Conservation (phyloP, 257 asterid species). For the Ilex aquifolium region DNA sequence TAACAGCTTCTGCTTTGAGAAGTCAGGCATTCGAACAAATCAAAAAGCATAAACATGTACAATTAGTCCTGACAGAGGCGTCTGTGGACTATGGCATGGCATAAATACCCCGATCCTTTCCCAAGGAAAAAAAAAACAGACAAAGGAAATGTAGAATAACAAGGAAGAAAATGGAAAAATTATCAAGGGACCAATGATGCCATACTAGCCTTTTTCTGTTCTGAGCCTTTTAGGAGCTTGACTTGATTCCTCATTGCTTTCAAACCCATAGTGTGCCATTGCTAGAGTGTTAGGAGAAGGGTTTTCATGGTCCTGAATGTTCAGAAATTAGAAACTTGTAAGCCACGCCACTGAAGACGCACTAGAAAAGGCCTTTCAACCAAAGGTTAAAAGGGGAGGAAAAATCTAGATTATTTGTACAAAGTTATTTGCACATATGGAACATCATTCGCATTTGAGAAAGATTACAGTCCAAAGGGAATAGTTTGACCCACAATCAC, state of each 20-base stretch:
- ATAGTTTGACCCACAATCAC: too few relatives aligned
- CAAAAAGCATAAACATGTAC: neutral
- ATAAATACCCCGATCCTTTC: too few relatives aligned
- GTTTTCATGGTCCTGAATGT: slow-evolving; percentile 19
- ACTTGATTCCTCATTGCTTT: slow-evolving; percentile 15
- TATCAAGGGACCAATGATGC: neutral
- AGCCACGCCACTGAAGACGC: too few relatives aligned
- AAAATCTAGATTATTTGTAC: neutral
- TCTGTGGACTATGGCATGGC: too few relatives aligned
- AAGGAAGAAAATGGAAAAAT: too few relatives aligned
- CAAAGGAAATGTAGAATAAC: neutral
- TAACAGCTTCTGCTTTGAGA: neutral
- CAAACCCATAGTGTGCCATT: slow-evolving; percentile 13
- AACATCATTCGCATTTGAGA: too few relatives aligned
- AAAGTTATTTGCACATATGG: too few relatives aligned
- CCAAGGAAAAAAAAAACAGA: neutral
- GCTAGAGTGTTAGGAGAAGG: slow-evolving; percentile 18
- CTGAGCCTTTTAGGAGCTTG: slow-evolving; percentile 43
- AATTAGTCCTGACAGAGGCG: too few relatives aligned
- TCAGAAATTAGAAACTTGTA: neutral
- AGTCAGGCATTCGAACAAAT: neutral
- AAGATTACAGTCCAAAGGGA: neutral
- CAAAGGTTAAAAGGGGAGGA: too few relatives aligned
- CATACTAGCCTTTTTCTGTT: slow-evolving; percentile 23
- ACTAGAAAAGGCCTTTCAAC: neutral